Percentiles rank a stretch among this genome's conserved stretches.
These are phyloP conservation scores for Calonectria pseudoturangicola DNA, from an alignment of 2,329 filamentous ascomycete species.

Conservation along the genomic window DNA sequence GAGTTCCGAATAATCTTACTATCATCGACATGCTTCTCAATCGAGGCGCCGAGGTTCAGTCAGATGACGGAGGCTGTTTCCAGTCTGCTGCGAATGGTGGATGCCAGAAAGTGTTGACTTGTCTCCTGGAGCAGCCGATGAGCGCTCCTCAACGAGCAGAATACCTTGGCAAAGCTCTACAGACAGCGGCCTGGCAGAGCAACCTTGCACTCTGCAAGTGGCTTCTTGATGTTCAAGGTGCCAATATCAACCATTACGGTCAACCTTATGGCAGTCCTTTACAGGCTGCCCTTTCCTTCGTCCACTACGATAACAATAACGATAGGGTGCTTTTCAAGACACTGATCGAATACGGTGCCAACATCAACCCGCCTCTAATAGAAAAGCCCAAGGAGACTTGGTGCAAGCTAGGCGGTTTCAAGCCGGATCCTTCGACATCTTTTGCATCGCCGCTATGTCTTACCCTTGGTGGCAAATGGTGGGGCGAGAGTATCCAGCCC, in stretches of 20 bases:
- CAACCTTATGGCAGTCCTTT: conserved; percentile 9
- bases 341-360: not conserved
- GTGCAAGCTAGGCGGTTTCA: not conserved
- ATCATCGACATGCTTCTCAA: conserved; percentile 1
- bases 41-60: not conserved
- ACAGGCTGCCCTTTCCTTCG: not conserved
- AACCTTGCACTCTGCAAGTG: conserved; percentile 20
- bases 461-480: not conserved
- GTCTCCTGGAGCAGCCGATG: conserved; percentile 10
- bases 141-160: not conserved
- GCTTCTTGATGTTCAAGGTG: conserved; percentile 20
- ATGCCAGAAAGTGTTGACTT: conserved; percentile 1
- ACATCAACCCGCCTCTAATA: conserved; percentile 3
- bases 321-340: conserved; percentile 1
- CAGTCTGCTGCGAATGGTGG: not conserved
- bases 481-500: not conserved
- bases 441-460: conserved; percentile 5
- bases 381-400: not conserved
- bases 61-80: not conserved
- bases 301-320: conserved; percentile 1
- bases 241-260: conserved; percentile 15
- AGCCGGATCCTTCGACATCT: not conserved
- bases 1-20: not conserved
- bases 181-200: not conserved
- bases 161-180: not conserved